phyloP scores from a whole-genome alignment of 2,329 filamentous ascomycete genomes.

The Graphiopsis chlorocephala region DNA sequence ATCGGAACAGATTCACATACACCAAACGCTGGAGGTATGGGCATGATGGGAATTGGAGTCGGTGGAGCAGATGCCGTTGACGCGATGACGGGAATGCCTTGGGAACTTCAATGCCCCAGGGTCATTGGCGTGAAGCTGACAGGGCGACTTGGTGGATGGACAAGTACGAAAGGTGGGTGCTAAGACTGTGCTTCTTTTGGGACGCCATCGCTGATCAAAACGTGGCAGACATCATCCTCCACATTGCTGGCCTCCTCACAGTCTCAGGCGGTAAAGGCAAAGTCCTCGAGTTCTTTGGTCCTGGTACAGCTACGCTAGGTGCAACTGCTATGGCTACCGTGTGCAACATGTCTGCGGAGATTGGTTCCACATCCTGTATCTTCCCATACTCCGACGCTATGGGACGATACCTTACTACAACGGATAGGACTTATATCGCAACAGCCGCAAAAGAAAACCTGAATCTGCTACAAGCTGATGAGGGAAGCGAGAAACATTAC shows the following conservation, averaged over 20 bases:
- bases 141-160: conserved; percentile 85
- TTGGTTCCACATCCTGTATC: conserved; percentile 79
- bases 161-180: conserved; percentile 79
- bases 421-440: conserved; percentile 59
- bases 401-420: conserved; percentile 88
- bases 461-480: conserved; percentile 67
- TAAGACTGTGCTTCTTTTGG: not conserved
- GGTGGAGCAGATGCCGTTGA: conserved; percentile 98
- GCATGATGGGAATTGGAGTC: conserved; percentile 88
- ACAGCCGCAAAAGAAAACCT: conserved; percentile 46
- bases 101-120: conserved; percentile 98
- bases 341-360: conserved; percentile 57
- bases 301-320: not conserved
- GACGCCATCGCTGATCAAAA: no score
- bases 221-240: conserved; percentile 80
- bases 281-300: conserved; percentile 71
- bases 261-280: conserved; percentile 96
- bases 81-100: conserved; percentile 94
- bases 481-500: conserved; percentile 75
- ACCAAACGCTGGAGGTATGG: conserved; percentile 92
- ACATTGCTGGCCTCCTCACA: conserved; percentile 93
- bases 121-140: conserved; percentile 95
- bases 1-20: conserved; percentile 98
- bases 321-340: conserved; percentile 83
- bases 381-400: conserved; percentile 97